Conservation (phyloP, 2,329 filamentous ascomycete species). For the Exophiala lecanii-corni region DNA sequence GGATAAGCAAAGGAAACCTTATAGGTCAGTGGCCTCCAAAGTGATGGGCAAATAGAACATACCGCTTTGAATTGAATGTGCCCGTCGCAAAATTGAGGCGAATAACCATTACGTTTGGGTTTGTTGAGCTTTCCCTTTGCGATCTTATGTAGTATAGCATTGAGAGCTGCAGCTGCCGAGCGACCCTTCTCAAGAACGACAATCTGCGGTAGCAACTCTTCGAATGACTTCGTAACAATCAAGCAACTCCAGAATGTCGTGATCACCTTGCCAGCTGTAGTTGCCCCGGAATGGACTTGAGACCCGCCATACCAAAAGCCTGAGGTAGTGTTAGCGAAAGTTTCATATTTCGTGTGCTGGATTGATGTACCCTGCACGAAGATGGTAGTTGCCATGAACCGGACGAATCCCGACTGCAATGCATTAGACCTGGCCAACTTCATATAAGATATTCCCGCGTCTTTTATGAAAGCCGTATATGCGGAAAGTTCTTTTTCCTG, state of each 20-base stretch:
- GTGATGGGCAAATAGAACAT: slow-evolving; percentile 29
- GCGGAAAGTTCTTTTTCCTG: slow-evolving; percentile 63
- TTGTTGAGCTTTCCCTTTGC: slow-evolving; percentile 25
- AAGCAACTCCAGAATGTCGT: slow-evolving; percentile 83
- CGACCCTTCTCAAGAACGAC: slow-evolving; percentile 75
- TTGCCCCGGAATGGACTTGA: slow-evolving; percentile 57
- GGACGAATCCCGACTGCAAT: slow-evolving; percentile 66
- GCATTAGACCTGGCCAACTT: slow-evolving; percentile 65
- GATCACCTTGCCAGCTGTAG: slow-evolving; percentile 63
- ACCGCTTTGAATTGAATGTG: slow-evolving; percentile 67
- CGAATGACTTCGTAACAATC: slow-evolving; percentile 68
- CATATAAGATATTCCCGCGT: slow-evolving; percentile 60
- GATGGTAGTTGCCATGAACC: slow-evolving; percentile 69
- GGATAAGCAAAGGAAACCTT: slow-evolving; percentile 83
- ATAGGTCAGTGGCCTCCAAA: background rate
- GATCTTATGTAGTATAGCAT: slow-evolving; percentile 38
- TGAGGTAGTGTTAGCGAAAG: slow-evolving; percentile 5
- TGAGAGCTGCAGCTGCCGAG: slow-evolving; percentile 63
- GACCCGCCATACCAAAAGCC: slow-evolving; percentile 84
- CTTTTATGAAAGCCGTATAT: slow-evolving; percentile 56
- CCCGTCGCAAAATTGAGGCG: slow-evolving; percentile 52
- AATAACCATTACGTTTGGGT: slow-evolving; percentile 27
- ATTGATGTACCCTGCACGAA: slow-evolving; percentile 65
- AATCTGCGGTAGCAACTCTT: slow-evolving; percentile 70
- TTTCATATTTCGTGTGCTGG: too few species aligned